Evolutionary conservation across 2,329 filamentous ascomycete species (phyloP).

Genomic region (Biscogniauxia sp.): DNA sequence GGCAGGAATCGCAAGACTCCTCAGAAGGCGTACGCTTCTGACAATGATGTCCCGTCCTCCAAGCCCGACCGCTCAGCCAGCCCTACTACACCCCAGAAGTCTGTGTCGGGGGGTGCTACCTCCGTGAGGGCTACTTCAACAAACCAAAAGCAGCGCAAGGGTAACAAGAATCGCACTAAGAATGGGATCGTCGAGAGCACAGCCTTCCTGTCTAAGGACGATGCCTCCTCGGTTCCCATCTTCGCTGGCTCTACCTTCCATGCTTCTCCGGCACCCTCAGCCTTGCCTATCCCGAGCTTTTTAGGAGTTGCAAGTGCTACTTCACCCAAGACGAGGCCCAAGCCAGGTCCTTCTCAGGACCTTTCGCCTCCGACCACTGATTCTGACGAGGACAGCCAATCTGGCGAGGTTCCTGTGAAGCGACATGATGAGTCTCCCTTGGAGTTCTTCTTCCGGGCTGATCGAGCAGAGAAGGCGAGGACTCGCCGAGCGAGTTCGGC

Average conservation of each 20-base stretch:
- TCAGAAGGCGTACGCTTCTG: slow-evolving; percentile 58
- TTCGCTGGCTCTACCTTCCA: slow-evolving; percentile 96
- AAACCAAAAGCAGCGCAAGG: slow-evolving; percentile 29
- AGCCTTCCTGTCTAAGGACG: slow-evolving; percentile 43
- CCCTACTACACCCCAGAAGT: slow-evolving; percentile 48
- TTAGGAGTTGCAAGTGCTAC: slow-evolving; percentile 71
- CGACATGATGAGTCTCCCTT: slow-evolving; percentile 67
- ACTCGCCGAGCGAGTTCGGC: slow-evolving; percentile 53
- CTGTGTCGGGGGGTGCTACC: slow-evolving; percentile 35
- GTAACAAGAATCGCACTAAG: slow-evolving; percentile 29
- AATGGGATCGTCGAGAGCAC: slow-evolving; percentile 41
- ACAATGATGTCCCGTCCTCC: slow-evolving; percentile 48
- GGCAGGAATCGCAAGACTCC: slow-evolving; percentile 37
- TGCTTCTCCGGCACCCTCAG: slow-evolving; percentile 86
- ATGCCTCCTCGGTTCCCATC: slow-evolving; percentile 50
- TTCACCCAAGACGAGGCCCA: slow-evolving; percentile 49
- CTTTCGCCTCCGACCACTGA: slow-evolving; percentile 54
- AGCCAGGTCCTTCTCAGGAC: slow-evolving; percentile 40
- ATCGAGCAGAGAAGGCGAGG: slow-evolving; percentile 72
- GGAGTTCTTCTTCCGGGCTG: slow-evolving; percentile 86
- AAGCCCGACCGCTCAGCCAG: slow-evolving; percentile 29
- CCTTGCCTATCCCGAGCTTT: slow-evolving; percentile 88
- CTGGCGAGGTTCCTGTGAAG: slow-evolving; percentile 34
- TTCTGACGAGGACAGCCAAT: slow-evolving; percentile 48
- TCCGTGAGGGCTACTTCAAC: slow-evolving; percentile 28